Evolutionary conservation across 192 early-diverging fungal species (phyloP).

Genomic region (Coemansia sp.): DNA sequence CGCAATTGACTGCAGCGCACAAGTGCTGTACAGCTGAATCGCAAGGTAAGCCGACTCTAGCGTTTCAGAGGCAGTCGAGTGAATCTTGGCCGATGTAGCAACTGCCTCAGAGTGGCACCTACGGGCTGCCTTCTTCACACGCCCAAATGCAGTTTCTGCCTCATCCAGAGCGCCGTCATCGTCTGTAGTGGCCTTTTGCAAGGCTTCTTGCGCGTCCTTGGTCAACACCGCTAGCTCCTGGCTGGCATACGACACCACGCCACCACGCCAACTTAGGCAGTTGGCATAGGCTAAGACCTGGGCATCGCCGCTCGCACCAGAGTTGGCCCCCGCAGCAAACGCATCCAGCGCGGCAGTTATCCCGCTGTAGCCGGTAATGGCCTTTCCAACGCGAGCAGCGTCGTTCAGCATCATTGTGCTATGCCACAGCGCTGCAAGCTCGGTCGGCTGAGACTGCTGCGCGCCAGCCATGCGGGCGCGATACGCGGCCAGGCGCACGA

Average conservation of each 20-base stretch:
- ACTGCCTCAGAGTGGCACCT: conserved; percentile 19
- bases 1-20: conserved; percentile 15
- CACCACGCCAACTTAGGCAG: conserved; percentile 38
- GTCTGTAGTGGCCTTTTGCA: not conserved
- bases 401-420: conserved; percentile 9
- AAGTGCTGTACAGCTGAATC: conserved; percentile 25
- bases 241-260: conserved; percentile 18
- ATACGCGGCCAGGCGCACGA: conserved; percentile 46
- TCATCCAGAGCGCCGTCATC: not conserved
- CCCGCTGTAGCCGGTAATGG: conserved; percentile 9
- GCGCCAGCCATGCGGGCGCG: conserved; percentile 33
- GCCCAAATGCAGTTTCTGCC: conserved; percentile 4
- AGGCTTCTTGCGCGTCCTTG: conserved; percentile 9
- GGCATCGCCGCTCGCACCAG: not conserved
- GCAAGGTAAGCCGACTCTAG: conserved; percentile 32
- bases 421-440: conserved; percentile 38
- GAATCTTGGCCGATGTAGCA: conserved; percentile 22
- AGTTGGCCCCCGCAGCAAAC: not conserved
- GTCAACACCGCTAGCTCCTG: conserved; percentile 19
- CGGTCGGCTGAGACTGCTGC: conserved; percentile 25
- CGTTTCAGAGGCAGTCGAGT: conserved; percentile 22
- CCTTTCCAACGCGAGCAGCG: conserved; percentile 6
- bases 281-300: conserved; percentile 9
- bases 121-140: conserved; percentile 19
- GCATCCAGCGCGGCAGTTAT: conserved; percentile 13